phyloP scores from a whole-genome alignment of 306 rosid genomes.

The Cucurbita ficifolia region DNA sequence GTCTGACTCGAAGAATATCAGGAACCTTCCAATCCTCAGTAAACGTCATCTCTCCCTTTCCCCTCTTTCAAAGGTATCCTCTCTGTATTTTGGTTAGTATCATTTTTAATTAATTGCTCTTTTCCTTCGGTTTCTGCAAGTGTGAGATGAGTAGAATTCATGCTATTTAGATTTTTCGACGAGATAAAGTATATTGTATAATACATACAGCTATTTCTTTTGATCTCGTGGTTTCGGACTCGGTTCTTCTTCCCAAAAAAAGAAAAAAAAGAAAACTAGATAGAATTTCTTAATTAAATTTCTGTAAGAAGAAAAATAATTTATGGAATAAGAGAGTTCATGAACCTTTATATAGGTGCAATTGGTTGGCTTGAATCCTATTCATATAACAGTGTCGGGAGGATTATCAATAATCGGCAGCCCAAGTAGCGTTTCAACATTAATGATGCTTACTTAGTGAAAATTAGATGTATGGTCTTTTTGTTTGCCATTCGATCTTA shows the following conservation, averaged over 20 bases:
- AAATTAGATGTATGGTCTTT: not conserved
- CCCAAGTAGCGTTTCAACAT: not conserved
- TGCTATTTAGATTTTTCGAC: not conserved
- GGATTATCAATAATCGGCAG: not conserved
- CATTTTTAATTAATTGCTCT: not conserved
- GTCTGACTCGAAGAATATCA: conserved; percentile 3
- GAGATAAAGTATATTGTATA: not conserved
- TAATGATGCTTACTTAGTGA: not conserved
- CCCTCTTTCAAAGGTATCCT: conserved; percentile 4
- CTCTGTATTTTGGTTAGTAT: not conserved
- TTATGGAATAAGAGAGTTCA: not conserved
- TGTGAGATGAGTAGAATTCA: not conserved
- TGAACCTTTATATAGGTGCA: not conserved
- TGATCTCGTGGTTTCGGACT: not conserved
- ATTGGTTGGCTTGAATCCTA: not conserved
- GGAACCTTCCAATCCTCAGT: conserved; percentile 7
- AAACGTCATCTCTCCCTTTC: not conserved
- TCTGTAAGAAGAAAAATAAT: not conserved
- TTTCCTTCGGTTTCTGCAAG: not conserved
- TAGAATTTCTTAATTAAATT: not conserved
- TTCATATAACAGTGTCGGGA: not conserved
- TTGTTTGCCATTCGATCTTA: not conserved
- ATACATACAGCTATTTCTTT: not conserved
- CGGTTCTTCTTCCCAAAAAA: not conserved
- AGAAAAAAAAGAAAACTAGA: not conserved